Evolutionary conservation across 306 rosid species (phyloP).

Genomic region (Astragalus membranaceus): DNA sequence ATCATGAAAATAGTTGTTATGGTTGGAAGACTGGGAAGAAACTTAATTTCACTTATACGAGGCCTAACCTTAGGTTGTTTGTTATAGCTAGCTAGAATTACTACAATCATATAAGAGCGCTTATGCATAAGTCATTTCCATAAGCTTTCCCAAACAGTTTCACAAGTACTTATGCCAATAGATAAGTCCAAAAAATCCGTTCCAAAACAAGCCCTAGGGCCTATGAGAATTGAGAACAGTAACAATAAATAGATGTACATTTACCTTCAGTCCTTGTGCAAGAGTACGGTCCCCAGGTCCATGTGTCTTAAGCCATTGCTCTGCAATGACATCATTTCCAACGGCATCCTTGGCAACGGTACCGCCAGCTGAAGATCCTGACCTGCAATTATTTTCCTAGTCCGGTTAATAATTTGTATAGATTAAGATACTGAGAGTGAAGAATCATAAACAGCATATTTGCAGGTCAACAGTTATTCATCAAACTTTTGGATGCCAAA

Average conservation of each 20-base stretch:
- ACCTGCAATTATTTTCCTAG: constrained; percentile 30
- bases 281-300: constrained; percentile 92
- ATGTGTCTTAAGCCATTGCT: constrained; percentile 75
- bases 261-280: constrained; percentile 86
- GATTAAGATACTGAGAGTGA: constrained; percentile 1
- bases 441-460: constrained; percentile 3
- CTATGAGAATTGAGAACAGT: not conserved
- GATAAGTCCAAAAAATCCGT: too few relatives aligned
- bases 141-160: too few relatives aligned
- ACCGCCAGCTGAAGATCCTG: constrained; percentile 60
- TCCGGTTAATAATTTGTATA: not conserved
- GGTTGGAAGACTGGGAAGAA: too few relatives aligned
- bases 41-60: too few relatives aligned
- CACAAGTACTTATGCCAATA: too few relatives aligned
- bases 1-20: too few relatives aligned
- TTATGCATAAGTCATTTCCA: too few relatives aligned
- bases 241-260: not conserved
- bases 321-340: constrained; percentile 78
- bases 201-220: too few relatives aligned
- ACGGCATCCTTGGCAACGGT: constrained; percentile 74
- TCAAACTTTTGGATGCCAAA: not conserved
- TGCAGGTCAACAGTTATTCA: not conserved
- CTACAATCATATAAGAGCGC: too few relatives aligned
- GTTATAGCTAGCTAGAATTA: too few relatives aligned
- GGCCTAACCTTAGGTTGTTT: too few relatives aligned